Conservation (phyloP, 2,329 filamentous ascomycete genomes). For the Pestalotiopsis sp. region DNA sequence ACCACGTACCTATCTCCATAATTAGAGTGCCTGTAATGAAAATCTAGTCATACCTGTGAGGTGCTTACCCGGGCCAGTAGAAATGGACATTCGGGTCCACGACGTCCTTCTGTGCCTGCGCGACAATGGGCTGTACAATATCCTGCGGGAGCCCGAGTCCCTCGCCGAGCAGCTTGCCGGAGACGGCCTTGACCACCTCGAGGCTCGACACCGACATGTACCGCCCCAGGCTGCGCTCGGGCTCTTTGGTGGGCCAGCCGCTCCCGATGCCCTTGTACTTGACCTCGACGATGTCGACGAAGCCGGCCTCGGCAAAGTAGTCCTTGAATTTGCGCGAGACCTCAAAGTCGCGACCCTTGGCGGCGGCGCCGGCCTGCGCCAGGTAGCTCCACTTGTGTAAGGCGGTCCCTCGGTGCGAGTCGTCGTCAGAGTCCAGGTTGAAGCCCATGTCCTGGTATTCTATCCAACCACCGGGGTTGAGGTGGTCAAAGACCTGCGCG, state of each 20-base stretch:
- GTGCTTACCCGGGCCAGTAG: conserved; percentile 8
- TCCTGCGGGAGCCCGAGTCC: conserved; percentile 1
- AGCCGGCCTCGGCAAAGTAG: conserved; percentile 7
- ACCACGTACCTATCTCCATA: not conserved
- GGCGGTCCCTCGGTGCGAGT: not conserved
- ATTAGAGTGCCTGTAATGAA: not conserved
- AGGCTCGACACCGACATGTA: not conserved
- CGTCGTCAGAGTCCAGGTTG: conserved; percentile 10
- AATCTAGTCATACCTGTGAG: not conserved
- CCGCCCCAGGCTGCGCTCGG: not conserved
- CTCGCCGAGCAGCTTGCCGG: not conserved
- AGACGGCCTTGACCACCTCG: conserved; percentile 4
- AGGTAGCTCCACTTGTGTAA: conserved; percentile 8
- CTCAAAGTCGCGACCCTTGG: conserved; percentile 7
- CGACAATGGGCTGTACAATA: conserved; percentile 2
- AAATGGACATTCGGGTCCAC: not conserved
- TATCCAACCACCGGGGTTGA: conserved; percentile 11
- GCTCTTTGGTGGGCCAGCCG: not conserved
- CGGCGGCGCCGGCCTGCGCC: not conserved
- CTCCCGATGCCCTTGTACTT: conserved; percentile 5
- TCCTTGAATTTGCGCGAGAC: conserved; percentile 12
- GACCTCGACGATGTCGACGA: conserved; percentile 9
- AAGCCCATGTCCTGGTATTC: conserved; percentile 10
- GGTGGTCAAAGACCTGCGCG: not conserved
- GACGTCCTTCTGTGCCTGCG: conserved; percentile 7